Evolutionary conservation across 2,329 filamentous ascomycete genomes (phyloP), one percentile per base, ranked within the genome.

Genomic region (Epichloe scottii): DNA sequence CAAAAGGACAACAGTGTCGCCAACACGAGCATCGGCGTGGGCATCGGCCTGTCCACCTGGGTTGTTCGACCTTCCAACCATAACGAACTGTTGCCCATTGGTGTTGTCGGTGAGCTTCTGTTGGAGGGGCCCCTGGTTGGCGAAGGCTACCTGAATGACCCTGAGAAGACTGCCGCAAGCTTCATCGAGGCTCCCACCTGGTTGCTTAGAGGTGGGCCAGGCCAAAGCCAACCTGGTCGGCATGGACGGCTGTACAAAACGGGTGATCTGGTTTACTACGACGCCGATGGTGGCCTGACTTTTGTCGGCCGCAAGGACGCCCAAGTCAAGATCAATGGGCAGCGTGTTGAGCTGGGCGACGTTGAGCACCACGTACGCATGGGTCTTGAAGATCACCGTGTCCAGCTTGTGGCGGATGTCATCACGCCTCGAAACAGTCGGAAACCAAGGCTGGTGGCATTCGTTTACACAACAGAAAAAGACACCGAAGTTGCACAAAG

Each of bases 281-380:
- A 68, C 33, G 59, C 60, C 1, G 54, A 60, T 23, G 58, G 58
- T 2, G 58, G 60, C 23, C 58, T 76, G 10, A 55, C 66, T 0
- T 75, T 71, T 50, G 58, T 75, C 46, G 75, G 74, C 46, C 66
- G 76, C 44, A 75, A 74, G 54, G 76, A 80, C 55, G 67, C 68
- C 0, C 76, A 79, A 59, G 69, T 79, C 48, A 80, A 80, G 58
- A 61, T 81, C 12, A 68, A 71, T 26, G 80, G 80, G 35, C 78
- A 71, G 52, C 61, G 76, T 46, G 64, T 77, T 50, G 79, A 74
- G 60, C 65, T 75, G 1, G 56, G 51, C 2, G 58, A 60, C 3
- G 51, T 60, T n/a, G 58, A 60, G 50, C 51, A 52, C 34, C 47
- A 50, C 37, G 42, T 50, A 15, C 21, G 47, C 6, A 17, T 51